Conservation (phyloP, 2,329 filamentous ascomycete genomes). For the Aspergillus sp. region DNA sequence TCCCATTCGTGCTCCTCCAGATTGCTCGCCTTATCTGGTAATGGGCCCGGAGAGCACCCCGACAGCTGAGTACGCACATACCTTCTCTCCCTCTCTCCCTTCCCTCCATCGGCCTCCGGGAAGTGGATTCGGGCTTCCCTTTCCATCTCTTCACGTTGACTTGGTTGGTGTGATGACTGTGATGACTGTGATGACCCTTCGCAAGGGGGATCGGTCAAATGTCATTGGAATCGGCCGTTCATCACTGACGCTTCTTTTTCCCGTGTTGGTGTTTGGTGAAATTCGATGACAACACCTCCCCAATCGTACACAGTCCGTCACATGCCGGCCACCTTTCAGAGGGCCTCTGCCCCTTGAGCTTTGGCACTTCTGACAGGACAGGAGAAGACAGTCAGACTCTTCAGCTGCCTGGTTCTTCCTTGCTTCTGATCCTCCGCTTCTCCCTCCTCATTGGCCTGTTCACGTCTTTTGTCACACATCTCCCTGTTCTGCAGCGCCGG, state of each 20-base stretch:
- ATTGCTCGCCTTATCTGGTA: neutral
- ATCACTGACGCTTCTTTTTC: neutral
- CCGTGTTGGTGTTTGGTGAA: neutral
- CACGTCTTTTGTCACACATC: neutral
- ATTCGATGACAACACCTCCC: neutral
- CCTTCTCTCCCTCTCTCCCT: neutral
- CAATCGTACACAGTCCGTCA: neutral
- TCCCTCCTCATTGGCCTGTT: neutral
- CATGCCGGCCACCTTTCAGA: neutral
- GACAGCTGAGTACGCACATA: neutral
- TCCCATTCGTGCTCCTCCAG: neutral
- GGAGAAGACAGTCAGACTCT: neutral
- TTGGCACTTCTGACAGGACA: neutral
- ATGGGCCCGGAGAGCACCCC: neutral
- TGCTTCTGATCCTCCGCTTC: neutral
- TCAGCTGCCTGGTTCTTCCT: constrained; percentile 1
- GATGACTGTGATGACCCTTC: neutral
- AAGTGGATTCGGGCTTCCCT: neutral
- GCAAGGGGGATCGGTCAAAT: neutral
- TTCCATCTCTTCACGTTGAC: neutral
- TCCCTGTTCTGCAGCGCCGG: neutral
- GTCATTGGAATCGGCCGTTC: neutral
- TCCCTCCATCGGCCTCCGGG: neutral
- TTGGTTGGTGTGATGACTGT: neutral
- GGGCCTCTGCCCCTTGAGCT: neutral